These are phyloP conservation scores for Tricholoma hemisulphureum DNA, from an alignment of 768 basidiomycete species.

Conservation along the genomic window DNA sequence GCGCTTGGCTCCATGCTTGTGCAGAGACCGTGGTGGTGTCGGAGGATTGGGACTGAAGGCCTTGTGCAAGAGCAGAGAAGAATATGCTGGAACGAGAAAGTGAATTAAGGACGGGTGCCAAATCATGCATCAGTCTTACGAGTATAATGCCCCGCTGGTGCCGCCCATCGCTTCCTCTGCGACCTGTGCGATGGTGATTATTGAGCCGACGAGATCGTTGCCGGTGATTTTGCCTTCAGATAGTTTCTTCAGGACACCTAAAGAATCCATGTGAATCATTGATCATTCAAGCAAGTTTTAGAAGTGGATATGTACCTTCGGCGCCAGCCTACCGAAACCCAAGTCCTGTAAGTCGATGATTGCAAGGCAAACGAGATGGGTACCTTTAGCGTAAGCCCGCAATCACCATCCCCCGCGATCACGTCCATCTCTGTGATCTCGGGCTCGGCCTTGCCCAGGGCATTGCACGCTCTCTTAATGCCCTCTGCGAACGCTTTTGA, in stretches of 20 bases:
- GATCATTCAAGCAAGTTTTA: neutral
- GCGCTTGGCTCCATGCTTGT: constrained; percentile 60
- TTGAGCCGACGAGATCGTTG: constrained; percentile 58
- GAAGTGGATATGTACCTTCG: constrained; percentile 41
- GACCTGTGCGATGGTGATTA: constrained; percentile 68
- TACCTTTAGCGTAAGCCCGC: constrained; percentile 53
- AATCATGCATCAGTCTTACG: constrained; percentile 43
- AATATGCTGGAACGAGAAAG: constrained; percentile 62
- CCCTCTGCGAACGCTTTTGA: constrained; percentile 49
- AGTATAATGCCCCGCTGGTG: constrained; percentile 88
- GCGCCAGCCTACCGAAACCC: constrained; percentile 57
- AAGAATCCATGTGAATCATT: neutral
- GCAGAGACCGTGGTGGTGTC: constrained; percentile 39
- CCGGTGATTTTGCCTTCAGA: constrained; percentile 56
- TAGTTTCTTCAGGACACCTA: constrained; percentile 63
- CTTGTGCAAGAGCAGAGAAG: constrained; percentile 84
- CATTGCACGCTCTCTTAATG: constrained; percentile 59
- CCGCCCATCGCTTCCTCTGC: constrained; percentile 89
- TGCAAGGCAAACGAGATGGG: neutral
- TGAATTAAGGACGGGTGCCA: neutral
- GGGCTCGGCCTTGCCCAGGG: constrained; percentile 74
- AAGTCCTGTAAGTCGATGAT: neutral
- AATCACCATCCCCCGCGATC: constrained; percentile 86
- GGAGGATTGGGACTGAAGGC: constrained; percentile 44
- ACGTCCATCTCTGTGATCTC: constrained; percentile 91